A percentile compares a stretch with the other conserved stretches of the same genome.
Conservation (phyloP, 257 asterid species). For the Linaria vulgaris region DNA sequence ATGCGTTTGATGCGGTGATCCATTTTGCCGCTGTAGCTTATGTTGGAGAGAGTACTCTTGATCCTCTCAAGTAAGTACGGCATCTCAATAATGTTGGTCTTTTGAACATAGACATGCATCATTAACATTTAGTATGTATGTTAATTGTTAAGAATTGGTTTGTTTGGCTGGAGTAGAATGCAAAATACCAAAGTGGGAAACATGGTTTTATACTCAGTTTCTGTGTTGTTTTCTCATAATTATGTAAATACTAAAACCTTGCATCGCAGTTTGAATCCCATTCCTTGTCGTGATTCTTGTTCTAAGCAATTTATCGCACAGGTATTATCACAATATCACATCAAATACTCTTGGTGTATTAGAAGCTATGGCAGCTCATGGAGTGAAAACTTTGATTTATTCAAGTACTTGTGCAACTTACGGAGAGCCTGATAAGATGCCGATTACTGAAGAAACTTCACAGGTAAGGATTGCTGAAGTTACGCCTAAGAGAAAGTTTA, state of each 20-base stretch:
- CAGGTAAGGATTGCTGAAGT: conserved; percentile 48
- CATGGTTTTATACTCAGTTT: too few relatives aligned
- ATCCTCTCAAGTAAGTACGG: conserved; percentile 56
- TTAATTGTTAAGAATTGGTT: not conserved
- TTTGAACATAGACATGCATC: too few relatives aligned
- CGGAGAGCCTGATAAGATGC: conserved; percentile 88
- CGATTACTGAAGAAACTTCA: conserved; percentile 75
- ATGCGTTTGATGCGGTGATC: conserved; percentile 85
- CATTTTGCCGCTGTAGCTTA: conserved; percentile 93
- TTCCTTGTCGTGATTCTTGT: too few relatives aligned
- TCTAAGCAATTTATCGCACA: conserved; percentile 19
- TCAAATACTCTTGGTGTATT: conserved; percentile 62
- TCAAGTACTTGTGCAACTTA: conserved; percentile 89
- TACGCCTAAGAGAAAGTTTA: too few relatives aligned
- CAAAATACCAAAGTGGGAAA: too few relatives aligned
- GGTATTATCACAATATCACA: conserved; percentile 80
- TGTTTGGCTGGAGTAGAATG: not conserved
- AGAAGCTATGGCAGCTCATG: conserved; percentile 72
- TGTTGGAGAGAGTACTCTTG: conserved; percentile 83
- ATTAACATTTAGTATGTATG: too few relatives aligned
- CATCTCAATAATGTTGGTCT: not conserved
- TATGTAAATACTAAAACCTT: not conserved
- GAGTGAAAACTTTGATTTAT: conserved; percentile 73
- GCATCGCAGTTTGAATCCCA: not conserved
- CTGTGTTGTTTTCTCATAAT: not conserved